These are phyloP conservation scores for Trichoderma orchidacearum DNA, from an alignment of 495 filamentous ascomycete genomes.

Conservation along the genomic window DNA sequence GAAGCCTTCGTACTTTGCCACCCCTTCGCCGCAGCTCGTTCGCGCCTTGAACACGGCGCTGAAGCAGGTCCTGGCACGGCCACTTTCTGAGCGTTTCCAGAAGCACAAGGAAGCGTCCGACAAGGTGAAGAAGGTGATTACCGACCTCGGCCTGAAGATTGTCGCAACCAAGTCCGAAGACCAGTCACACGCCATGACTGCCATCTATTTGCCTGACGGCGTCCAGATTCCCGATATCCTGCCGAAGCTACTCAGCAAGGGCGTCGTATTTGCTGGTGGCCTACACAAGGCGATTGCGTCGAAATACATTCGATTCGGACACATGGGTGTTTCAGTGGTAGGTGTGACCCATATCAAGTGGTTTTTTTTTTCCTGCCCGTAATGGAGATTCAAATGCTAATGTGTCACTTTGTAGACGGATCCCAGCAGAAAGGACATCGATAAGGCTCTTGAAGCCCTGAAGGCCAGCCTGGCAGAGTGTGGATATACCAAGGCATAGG, in stretches of 20 bases:
- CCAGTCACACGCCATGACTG: slow-evolving; percentile 95
- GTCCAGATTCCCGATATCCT: slow-evolving; percentile 68
- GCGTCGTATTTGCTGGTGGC: slow-evolving; percentile 87
- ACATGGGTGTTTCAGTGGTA: slow-evolving; percentile 91
- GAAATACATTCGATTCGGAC: slow-evolving; percentile 55
- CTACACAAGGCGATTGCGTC: slow-evolving; percentile 66
- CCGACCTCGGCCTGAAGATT: slow-evolving; percentile 73
- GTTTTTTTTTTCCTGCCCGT: not conserved
- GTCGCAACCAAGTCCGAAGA: slow-evolving; percentile 71
- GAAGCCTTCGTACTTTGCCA: slow-evolving; percentile 96
- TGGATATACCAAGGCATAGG: slow-evolving; percentile 42
- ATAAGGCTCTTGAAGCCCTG: slow-evolving; percentile 65
- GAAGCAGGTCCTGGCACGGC: slow-evolving; percentile 64
- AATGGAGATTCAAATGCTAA: not conserved
- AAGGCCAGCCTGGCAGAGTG: slow-evolving; percentile 61
- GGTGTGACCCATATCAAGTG: slow-evolving; percentile 14
- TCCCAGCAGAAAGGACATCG: slow-evolving; percentile 54
- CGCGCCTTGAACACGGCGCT: slow-evolving; percentile 92
- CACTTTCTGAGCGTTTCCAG: slow-evolving; percentile 68
- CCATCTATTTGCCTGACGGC: slow-evolving; percentile 82
- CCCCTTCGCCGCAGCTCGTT: slow-evolving; percentile 85
- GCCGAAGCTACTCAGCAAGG: slow-evolving; percentile 75
- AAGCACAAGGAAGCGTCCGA: slow-evolving; percentile 62
- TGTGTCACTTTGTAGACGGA: slow-evolving; percentile 30
- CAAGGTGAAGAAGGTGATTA: slow-evolving; percentile 66